Evolutionary conservation across 163 green algal genomes (phyloP).

Genomic region (Chlamydomonas reinhardtii): DNA sequence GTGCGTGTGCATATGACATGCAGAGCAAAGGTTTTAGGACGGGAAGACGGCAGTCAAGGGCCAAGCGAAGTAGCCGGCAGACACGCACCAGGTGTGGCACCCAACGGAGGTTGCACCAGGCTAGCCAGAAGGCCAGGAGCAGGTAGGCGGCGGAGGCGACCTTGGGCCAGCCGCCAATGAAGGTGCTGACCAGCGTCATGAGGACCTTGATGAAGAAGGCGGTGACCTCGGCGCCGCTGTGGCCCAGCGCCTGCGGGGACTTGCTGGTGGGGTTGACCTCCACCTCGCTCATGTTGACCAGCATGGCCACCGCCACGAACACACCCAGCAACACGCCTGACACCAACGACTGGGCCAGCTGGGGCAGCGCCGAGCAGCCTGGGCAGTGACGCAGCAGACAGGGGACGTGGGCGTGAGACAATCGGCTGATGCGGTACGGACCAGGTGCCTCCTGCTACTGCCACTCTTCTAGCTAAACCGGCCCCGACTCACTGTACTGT

Average conservation of each 20-base stretch:
- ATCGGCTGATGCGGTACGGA: too few species aligned
- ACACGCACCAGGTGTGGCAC: not conserved
- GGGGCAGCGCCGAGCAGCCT: not conserved
- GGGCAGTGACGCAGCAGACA: too few species aligned
- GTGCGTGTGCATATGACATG: too few species aligned
- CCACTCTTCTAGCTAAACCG: too few species aligned
- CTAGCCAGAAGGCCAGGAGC: not conserved
- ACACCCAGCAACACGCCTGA: not conserved
- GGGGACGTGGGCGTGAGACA: too few species aligned
- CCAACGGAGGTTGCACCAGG: not conserved
- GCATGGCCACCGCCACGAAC: not conserved
- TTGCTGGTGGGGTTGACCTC: not conserved
- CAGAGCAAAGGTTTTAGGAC: too few species aligned
- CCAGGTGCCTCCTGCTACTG: too few species aligned
- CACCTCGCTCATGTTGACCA: constrained; percentile 1
- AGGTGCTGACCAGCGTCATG: not conserved
- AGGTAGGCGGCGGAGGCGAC: not conserved
- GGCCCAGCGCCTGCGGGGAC: not conserved
- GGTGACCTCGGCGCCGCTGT: not conserved
- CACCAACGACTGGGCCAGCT: not conserved
- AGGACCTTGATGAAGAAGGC: constrained; percentile 1
- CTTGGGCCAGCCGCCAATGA: not conserved
- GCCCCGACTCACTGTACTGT: not conserved
- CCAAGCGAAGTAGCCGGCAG: too few species aligned
- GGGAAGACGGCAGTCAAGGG: too few species aligned